phyloP scores from a whole-genome alignment of 179 eudicot species.

The Spergularia azorica region DNA sequence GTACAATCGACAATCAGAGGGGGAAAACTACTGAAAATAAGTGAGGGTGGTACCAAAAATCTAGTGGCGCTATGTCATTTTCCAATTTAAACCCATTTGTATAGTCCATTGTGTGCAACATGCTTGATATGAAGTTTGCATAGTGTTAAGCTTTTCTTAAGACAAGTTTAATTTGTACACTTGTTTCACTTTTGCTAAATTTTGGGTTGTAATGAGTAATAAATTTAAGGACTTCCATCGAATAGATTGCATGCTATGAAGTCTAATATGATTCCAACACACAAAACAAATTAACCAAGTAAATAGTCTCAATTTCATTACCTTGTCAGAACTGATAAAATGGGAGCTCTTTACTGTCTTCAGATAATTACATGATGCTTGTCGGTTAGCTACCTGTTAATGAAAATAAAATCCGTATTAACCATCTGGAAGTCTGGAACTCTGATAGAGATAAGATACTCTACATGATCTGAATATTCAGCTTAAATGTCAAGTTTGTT shows the following conservation, averaged over 20 bases:
- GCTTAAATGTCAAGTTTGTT: neutral
- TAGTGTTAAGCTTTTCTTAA: neutral
- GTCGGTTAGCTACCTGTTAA: conserved; percentile 67
- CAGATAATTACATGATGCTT: conserved; percentile 67
- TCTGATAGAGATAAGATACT: neutral
- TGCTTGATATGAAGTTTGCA: no score
- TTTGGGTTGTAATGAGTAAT: neutral
- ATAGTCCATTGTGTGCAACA: no score
- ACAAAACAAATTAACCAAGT: neutral
- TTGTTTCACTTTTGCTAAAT: conserved; percentile 9
- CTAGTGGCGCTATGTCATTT: no score
- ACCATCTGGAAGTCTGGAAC: neutral
- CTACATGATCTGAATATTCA: neutral
- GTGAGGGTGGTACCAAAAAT: no score
- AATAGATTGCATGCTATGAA: neutral
- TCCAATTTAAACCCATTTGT: no score
- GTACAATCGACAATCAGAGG: no score
- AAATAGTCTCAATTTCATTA: conserved; percentile 27
- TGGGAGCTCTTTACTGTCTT: conserved; percentile 70
- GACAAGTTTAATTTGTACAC: neutral
- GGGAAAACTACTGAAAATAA: no score
- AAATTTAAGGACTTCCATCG: neutral
- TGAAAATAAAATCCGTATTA: conserved; percentile 13
- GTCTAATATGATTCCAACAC: neutral
- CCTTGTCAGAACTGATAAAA: conserved; percentile 90